Evolutionary conservation across 345 rosid species (phyloP), one percentile per base, ranked within the genome.

Genomic region (Lumnitzera littorea): DNA sequence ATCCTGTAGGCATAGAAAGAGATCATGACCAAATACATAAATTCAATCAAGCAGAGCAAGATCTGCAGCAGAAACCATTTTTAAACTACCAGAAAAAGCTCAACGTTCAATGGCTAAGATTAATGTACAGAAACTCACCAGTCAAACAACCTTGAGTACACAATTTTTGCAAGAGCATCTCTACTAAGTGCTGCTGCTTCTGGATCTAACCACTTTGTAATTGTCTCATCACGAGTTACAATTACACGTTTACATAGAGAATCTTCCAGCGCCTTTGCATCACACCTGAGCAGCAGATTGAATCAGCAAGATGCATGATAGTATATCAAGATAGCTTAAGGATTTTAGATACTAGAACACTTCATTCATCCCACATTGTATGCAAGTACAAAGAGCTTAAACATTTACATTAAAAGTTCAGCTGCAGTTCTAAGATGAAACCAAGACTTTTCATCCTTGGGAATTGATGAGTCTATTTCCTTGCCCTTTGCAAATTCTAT

Each of bases 151-250:
- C 92, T 83, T 15, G 96, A 82, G 80, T 94, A 94, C 70, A 94
- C 87, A 81, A 73, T 71, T 80, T 91, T 94, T 56, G 99, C 99
- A 83, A 94, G 81, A 55, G 97, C 95, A 74, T 94, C 99, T 81
- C 99, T 84, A 57, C 92, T 91, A 54, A 74, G 73, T 57, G 69
- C 85, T 36, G 99, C 99, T 60, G 91, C 74, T 68, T 78, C 89
- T 50, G 99, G 97, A 78, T 94, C 97, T 66, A 94, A 82, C 81
- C 89, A 84, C 78, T 94, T 94, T 61, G 96, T 84, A 70, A 94
- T 94, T 67, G 92, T 90, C 73, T 94, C 99, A 72, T 94, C 99
- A 66, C 97, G 99, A 46, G 99, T 94, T 67, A 75, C 97, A 73
- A 94, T 94, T 41, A 88, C 91, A 64, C 96, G 99, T 62, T 94